A percentile compares a stretch with the other conserved stretches of the same genome.
Evolutionary conservation across 23 red algal genomes (phyloP).

Genomic region (Agarophyton chilense): DNA sequence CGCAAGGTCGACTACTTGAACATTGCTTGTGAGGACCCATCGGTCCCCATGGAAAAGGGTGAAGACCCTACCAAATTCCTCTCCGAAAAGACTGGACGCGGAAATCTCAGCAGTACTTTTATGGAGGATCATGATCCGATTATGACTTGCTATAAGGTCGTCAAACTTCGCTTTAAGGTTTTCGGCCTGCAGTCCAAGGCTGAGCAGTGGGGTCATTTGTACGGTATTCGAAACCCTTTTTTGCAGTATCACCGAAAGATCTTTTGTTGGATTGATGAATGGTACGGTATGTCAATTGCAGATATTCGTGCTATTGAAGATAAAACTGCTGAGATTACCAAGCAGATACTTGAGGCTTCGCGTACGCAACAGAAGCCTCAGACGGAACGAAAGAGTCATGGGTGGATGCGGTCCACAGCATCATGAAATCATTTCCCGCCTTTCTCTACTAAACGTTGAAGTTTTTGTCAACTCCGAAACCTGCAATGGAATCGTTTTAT

Average conservation of each 20-base stretch:
- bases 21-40: slow-evolving; percentile 79
- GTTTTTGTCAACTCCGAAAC: background rate
- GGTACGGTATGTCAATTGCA: slow-evolving; percentile 78
- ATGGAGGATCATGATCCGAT: slow-evolving; percentile 75
- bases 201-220: slow-evolving; percentile 88
- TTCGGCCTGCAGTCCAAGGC: slow-evolving; percentile 85
- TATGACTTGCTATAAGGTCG: slow-evolving; percentile 85
- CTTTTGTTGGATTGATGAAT: slow-evolving; percentile 95
- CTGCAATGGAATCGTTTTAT: background rate
- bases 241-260: slow-evolving; percentile 78
- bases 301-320: slow-evolving; percentile 91
- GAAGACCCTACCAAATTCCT: slow-evolving; percentile 82
- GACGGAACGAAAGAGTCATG: background rate
- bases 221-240: slow-evolving; percentile 83
- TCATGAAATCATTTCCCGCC: background rate
- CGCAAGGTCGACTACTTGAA: slow-evolving; percentile 97
- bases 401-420: background rate
- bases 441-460: background rate
- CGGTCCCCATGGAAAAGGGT: slow-evolving; percentile 47
- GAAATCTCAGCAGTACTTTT: slow-evolving; percentile 65
- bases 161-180: slow-evolving; percentile 81
- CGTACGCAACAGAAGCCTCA: slow-evolving; percentile 8
- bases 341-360: slow-evolving; percentile 45
- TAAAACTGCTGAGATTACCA: slow-evolving; percentile 69
- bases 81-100: slow-evolving; percentile 73